Percentiles rank a stretch among this genome's conserved stretches.
Conservation (phyloP, 2,329 filamentous ascomycete species). For the Claviceps purpurea region DNA sequence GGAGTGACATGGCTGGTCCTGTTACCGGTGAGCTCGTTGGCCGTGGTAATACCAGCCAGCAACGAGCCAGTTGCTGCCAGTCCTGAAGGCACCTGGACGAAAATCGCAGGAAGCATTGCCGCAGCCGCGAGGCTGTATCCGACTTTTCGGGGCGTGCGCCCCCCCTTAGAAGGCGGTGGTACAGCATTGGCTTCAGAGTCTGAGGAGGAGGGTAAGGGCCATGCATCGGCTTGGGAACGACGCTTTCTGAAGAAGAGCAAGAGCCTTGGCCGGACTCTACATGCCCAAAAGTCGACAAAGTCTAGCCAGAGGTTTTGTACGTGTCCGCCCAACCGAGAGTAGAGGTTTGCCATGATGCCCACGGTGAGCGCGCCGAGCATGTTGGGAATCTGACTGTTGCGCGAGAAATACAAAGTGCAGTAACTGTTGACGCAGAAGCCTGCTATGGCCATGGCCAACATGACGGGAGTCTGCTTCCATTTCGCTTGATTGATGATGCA, state of each 20-base stretch:
- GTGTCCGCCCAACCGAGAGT: slow-evolving; percentile 52
- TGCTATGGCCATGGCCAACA: slow-evolving; percentile 58
- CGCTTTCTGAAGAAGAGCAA: slow-evolving; percentile 12
- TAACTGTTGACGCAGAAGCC: slow-evolving; percentile 70
- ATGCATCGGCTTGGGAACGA: slow-evolving; percentile 15
- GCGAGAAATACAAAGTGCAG: slow-evolving; percentile 49
- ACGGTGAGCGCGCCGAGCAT: slow-evolving; percentile 66
- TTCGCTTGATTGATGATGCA: slow-evolving; percentile 73
- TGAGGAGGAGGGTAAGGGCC: slow-evolving; percentile 17
- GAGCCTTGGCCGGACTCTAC: slow-evolving; percentile 25
- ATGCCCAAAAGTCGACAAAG: slow-evolving; percentile 34
- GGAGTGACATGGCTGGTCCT: slow-evolving; percentile 11
- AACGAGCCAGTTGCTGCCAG: slow-evolving; percentile 48
- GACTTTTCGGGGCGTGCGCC: slow-evolving; percentile 27
- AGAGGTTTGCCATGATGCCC: slow-evolving; percentile 66
- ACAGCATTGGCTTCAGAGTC: slow-evolving; percentile 21
- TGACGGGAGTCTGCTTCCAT: slow-evolving; percentile 63
- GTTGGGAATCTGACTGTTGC: slow-evolving; percentile 62
- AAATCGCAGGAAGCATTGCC: slow-evolving; percentile 77
- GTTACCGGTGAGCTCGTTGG: slow-evolving; percentile 39
- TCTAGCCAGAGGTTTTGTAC: slow-evolving; percentile 42
- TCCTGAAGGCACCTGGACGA: slow-evolving; percentile 52
- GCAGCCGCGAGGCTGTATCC: slow-evolving; percentile 73
- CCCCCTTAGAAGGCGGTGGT: slow-evolving; percentile 11
- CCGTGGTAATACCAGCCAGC: slow-evolving; percentile 42